Evolutionary conservation across 1,284 basidiomycete species (phyloP), one percentile per base, ranked within the genome.

Genomic region (Porogramme epimiltina): DNA sequence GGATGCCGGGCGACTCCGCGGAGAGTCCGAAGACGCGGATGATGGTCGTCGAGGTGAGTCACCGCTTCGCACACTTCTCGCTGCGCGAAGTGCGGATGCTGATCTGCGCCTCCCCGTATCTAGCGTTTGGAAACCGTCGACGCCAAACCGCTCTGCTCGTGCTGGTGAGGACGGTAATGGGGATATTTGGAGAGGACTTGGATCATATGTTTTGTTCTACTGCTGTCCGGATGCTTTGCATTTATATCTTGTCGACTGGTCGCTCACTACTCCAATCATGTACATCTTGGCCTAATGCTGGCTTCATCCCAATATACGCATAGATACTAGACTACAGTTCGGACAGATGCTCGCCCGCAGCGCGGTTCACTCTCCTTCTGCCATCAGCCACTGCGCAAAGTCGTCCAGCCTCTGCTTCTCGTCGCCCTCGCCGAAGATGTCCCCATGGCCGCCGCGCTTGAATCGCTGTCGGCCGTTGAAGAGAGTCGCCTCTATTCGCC

Each of bases 341-440:
- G 19, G 23, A 39, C 23, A 28, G 28, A 25, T 26, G 19, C 20
- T 40, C 13, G 22, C n/a, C n/a, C n/a, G n/a, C n/a, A n/a, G n/a
- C n/a, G n/a, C n/a, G 15, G 3, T 31, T 25, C 43, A 43, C 60
- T 90, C 87, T 34, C 82, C 88, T 67, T 91, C 88, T 4, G 79
- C 75, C 74, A 91, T 74, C 40, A 98, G 74, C 93, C 93, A 98
- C 25, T 86, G 73, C 0, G 92, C 92, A 67, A 96, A 97, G 66
- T 88, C 84, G 51, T 95, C 92, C 64, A 96, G 68, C 42, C 95
- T 81, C 64, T 85, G 82, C 77, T 91, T 88, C 69, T 96, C 87
- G 10, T 86, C 89, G 1, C 76, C 80, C 10, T 84, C 85, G 0
- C 79, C 84, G 45, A 81, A 81, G 3, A 75, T 55, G 2, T 85